These are phyloP conservation scores for Aspergillus ochraceoroseus DNA, from an alignment of 2,329 filamentous ascomycete species.

Conservation along the genomic window DNA sequence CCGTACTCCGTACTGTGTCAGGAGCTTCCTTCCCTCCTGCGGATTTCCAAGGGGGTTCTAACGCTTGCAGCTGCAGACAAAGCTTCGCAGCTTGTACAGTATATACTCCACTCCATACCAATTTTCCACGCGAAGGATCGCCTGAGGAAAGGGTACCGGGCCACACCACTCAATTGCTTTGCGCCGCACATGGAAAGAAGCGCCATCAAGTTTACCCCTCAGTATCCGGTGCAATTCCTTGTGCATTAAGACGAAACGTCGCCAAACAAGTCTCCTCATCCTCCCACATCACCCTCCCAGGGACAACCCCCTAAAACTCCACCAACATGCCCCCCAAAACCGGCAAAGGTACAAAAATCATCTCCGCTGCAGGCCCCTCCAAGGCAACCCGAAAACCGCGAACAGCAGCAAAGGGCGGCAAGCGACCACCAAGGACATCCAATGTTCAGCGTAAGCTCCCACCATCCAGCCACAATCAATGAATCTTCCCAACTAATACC, in stretches of 20 bases:
- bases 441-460: conserved; percentile 35
- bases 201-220: background rate
- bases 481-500: conserved; percentile 12
- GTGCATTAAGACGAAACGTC: conserved; percentile 1
- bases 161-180: background rate
- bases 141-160: background rate
- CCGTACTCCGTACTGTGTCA: too few relatives aligned
- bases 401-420: conserved; percentile 15
- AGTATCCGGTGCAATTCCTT: background rate
- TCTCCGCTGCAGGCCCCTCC: conserved; percentile 16
- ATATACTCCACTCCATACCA: background rate
- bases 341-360: conserved; percentile 18
- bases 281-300: background rate
- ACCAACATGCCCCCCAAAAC: conserved; percentile 31
- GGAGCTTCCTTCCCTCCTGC: too few relatives aligned
- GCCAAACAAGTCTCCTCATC: too few relatives aligned
- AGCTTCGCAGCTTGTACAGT: too few relatives aligned
- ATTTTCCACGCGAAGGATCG: conserved; percentile 2
- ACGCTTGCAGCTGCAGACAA: too few relatives aligned
- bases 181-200: background rate
- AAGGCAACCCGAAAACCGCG: conserved; percentile 12
- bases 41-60: too few relatives aligned
- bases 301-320: background rate
- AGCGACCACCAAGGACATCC: conserved; percentile 26
- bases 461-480: background rate